These are phyloP conservation scores for Gentiana dahurica DNA, from an alignment of 257 asterid species.

Conservation along the genomic window DNA sequence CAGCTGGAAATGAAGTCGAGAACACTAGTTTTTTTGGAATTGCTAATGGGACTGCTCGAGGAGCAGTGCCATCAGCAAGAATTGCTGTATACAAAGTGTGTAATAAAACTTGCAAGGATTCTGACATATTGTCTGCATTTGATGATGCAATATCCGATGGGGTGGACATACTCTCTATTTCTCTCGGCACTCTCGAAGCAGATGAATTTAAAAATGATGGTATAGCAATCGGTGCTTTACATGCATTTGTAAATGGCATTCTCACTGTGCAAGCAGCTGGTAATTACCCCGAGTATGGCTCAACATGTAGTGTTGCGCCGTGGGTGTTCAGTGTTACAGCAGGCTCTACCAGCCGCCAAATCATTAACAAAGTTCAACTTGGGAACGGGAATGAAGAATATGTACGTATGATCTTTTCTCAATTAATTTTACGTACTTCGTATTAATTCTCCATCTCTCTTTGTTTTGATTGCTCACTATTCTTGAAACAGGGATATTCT, in stretches of 20 bases:
- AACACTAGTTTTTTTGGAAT: constrained; percentile 20
- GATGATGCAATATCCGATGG: constrained; percentile 51
- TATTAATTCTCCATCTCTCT: too few relatives aligned
- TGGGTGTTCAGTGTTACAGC: constrained; percentile 40
- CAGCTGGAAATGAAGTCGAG: constrained; percentile 26
- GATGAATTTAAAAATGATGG: neutral
- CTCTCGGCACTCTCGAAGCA: constrained; percentile 4
- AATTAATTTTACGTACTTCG: too few relatives aligned
- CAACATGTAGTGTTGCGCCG: constrained; percentile 23
- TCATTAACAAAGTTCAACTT: constrained; percentile 21
- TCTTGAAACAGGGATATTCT: neutral
- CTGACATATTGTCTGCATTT: constrained; percentile 23
- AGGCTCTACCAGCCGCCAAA: constrained; percentile 25
- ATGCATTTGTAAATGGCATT: constrained; percentile 22
- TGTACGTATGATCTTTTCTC: constrained; percentile 10
- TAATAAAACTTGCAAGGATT: neutral
- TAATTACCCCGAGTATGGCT: constrained; percentile 5
- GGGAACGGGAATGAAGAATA: constrained; percentile 25
- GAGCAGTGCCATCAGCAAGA: constrained; percentile 34
- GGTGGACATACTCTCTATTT: constrained; percentile 27
- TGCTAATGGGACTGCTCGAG: constrained; percentile 29
- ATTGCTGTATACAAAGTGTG: constrained; percentile 29
- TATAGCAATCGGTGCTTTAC: constrained; percentile 31
- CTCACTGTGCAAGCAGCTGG: constrained; percentile 34
- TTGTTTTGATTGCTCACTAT: too few relatives aligned